phyloP scores from a whole-genome alignment of 805 yeast species.

The Pichia paraexigua region DNA sequence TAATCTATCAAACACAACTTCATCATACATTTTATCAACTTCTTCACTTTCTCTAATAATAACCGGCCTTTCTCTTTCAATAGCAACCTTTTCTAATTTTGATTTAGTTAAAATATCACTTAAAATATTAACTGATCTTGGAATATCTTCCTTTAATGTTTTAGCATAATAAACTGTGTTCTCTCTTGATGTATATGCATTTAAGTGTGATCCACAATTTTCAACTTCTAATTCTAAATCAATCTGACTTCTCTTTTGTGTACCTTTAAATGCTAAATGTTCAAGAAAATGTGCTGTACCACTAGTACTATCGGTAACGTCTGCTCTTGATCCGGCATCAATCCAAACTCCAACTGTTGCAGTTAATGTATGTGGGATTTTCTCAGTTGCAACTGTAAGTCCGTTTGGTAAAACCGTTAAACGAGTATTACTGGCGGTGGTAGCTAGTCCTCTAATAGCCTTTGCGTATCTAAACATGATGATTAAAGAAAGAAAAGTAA shows the following conservation, averaged over 20 bases:
- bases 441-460: constrained; percentile 5
- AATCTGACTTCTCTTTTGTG: constrained; percentile 69
- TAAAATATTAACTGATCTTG: constrained; percentile 77
- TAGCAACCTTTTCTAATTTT: constrained; percentile 70
- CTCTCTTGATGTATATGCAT: constrained; percentile 98
- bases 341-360: constrained; percentile 99
- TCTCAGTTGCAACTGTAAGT: constrained; percentile 86
- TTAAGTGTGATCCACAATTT: constrained; percentile 91
- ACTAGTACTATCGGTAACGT: constrained; percentile 62
- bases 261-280: constrained; percentile 95
- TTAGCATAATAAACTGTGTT: constrained; percentile 96
- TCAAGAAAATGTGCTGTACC: constrained; percentile 98
- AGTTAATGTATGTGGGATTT: constrained; percentile 77
- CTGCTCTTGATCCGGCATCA: constrained; percentile 98
- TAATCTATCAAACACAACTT: constrained; percentile 92
- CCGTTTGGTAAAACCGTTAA: constrained; percentile 85
- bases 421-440: constrained; percentile 37
- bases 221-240: constrained; percentile 89
- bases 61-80: constrained; percentile 94
- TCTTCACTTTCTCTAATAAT: constrained; percentile 95
- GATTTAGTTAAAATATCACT: constrained; percentile 86
- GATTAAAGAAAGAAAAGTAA: background rate
- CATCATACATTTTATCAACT: constrained; percentile 97
- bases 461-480: background rate
- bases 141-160: constrained; percentile 71